Evolutionary conservation across 495 filamentous ascomycete genomes (phyloP), one percentile per base, ranked within the genome.

Genomic region (Trichoderma gamsii): DNA sequence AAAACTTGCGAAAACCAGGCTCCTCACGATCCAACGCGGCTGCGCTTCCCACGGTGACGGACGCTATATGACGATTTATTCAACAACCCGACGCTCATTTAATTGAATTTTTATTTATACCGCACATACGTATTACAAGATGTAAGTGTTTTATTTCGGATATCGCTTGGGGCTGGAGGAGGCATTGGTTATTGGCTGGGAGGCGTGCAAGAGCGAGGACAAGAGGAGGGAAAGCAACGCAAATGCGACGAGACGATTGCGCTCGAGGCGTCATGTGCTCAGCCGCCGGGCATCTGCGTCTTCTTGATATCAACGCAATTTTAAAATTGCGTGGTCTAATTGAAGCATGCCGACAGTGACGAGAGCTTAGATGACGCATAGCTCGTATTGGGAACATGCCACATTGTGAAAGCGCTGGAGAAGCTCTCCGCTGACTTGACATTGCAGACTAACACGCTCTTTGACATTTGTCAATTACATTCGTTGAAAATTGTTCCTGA

Each of bases 381-480:
- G 0, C 49, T 23, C 18, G 35, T 18, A 52, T 11, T 52, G 49
- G 49, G 49, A 21, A 23, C 25, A 18, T 5, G 25, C 21, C 8
- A 23, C 18, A 21, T 18, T 11, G 21, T 8, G 21, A 11, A 11
- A 11, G 4, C n/a, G 2, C 18, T 52, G 18, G n/a, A 52, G 49
- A 52, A 52, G 16, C 3, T 18, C 25, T 32, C 25, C 11, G 27
- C 56, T 61, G n/a, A 61, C 56, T 9, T 29, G 13, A 9, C 25
- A 2, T 29, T 7, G 11, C 27, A 61, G 56, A 61, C 12, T 32
- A 61, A 52, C 18, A 52, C 65, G 15, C 65, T 66, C 65, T 21
- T 51, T 66, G 65, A 66, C 65, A 43, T 32, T 46, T 23, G 65
- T 66, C 65, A 66, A 46, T 13, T 52, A 66, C 65, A 66, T 49